Evolutionary conservation across 345 rosid species (phyloP).

Genomic region (Corchorus olitorius): DNA sequence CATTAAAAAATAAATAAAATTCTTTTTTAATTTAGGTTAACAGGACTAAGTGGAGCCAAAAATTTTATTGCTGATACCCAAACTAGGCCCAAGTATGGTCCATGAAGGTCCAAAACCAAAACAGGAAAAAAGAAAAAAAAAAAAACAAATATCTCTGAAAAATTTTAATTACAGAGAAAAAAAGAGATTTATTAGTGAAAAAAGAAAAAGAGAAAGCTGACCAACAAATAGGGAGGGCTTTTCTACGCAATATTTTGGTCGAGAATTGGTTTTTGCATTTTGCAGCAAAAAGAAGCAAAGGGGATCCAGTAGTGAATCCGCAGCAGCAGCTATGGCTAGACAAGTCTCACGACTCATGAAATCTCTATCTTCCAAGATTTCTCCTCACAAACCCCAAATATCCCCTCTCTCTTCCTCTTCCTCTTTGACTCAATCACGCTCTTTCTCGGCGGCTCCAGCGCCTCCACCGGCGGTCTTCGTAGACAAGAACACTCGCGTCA

Average conservation of each 20-base stretch:
- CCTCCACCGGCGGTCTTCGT: slow-evolving; percentile 58
- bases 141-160: not conserved
- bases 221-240: not conserved
- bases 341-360: slow-evolving; percentile 23
- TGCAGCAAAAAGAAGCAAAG: not conserved
- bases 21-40: too few relatives aligned
- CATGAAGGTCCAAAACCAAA: not conserved
- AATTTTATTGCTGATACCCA: not conserved
- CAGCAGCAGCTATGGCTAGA: slow-evolving; percentile 23
- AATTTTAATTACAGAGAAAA: not conserved
- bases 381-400: slow-evolving; percentile 22
- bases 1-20: too few relatives aligned
- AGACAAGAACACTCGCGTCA: slow-evolving; percentile 84
- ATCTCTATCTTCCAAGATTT: slow-evolving; percentile 25
- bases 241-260: too few relatives aligned
- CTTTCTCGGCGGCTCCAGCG: slow-evolving; percentile 51
- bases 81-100: not conserved
- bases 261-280: not conserved
- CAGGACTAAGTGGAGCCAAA: too few relatives aligned
- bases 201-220: not conserved
- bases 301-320: slow-evolving; percentile 14
- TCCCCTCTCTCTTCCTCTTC: slow-evolving; percentile 5
- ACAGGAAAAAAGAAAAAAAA: too few relatives aligned
- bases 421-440: slow-evolving; percentile 18
- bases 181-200: not conserved